Base-by-base conservation (phyloP, 306 rosid species). In the Dryas octopetala region DNA sequence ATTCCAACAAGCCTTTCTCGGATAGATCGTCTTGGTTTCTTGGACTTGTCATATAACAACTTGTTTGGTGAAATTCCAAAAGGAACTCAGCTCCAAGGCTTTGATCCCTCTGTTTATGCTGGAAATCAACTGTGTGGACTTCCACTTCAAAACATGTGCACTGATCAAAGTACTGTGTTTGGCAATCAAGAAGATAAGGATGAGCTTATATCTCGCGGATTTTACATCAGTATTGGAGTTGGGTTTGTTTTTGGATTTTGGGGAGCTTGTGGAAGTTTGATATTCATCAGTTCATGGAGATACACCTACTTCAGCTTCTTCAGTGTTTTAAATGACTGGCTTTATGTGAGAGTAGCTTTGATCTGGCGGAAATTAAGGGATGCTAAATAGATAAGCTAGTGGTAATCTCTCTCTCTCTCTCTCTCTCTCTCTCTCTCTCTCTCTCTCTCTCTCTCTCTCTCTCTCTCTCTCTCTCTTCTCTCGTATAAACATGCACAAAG, bases 251-350 rank as follows among this genome's bases (percentile, higher is more conserved):
- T 50, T 76, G 86, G 83, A 74, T 80, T 85, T 53, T 76, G 66
- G 83, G 85, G 69, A 62, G 78, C 81, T 23, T 79, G 80, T 54
- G 80, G 79, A 9, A 61, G 74, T 49, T 62, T 81, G 45, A 1
- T 72, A 3, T 6, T 75, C 4, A 71, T 71, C 51, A 53, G 53
- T 46, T 48, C 79, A 10, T 54, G 79, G 83, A 75, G 87, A 77
- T 2, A 26, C 2, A 73, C 74, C 1, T 84, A 77, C 58, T 84
- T 77, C 45, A 68, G 9, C 1, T 79, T 80, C 80, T 1, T 80
- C 19, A 63, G 66, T 52, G 16, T 4, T 40, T 32, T 16, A n/a
- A 40, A 16, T n/a, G 74, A 53, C 9, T 70, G 74, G 74, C 2
- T 70, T 52, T 70, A 70, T 16, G 51, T 52, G 74, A 5, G 2